Evolutionary conservation across 1,284 basidiomycete genomes (phyloP).

Genomic region (Pseudozyma sp.): DNA sequence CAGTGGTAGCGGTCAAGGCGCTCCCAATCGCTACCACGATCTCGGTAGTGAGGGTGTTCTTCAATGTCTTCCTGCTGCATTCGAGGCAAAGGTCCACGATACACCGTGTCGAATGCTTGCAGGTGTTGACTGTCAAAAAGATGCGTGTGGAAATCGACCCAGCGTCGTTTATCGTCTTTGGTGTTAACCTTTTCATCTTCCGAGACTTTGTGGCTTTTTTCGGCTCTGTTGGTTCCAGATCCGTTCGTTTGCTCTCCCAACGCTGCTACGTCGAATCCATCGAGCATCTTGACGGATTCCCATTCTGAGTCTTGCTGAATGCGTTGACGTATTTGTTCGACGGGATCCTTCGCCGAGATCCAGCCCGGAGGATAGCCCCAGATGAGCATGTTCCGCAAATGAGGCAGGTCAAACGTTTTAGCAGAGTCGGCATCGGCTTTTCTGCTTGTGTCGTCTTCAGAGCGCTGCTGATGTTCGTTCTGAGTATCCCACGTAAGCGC

Average conservation of each 20-base stretch:
- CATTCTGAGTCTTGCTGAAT: conserved; percentile 27
- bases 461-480: neutral
- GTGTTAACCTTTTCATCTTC: neutral
- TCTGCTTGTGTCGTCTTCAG: neutral
- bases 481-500: conserved; percentile 13
- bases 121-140: conserved; percentile 35
- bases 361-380: conserved; percentile 42
- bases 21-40: too few species aligned
- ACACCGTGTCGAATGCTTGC: conserved; percentile 25
- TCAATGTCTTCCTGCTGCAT: neutral
- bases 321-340: conserved; percentile 14
- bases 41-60: neutral
- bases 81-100: conserved; percentile 23
- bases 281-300: conserved; percentile 15
- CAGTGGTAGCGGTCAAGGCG: too few species aligned
- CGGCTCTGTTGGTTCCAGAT: neutral
- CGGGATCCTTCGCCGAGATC: conserved; percentile 23
- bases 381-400: conserved; percentile 26
- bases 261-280: conserved; percentile 18
- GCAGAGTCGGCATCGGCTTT: too few species aligned
- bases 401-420: conserved; percentile 9
- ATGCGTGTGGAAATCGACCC: conserved; percentile 31
- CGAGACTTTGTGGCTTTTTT: neutral
- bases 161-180: conserved; percentile 4
- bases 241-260: neutral